Percentiles rank a stretch among this genome's conserved stretches.
These are phyloP conservation scores for Mycocentrospora acerina DNA, from an alignment of 2,329 filamentous ascomycete genomes.

Conservation along the genomic window DNA sequence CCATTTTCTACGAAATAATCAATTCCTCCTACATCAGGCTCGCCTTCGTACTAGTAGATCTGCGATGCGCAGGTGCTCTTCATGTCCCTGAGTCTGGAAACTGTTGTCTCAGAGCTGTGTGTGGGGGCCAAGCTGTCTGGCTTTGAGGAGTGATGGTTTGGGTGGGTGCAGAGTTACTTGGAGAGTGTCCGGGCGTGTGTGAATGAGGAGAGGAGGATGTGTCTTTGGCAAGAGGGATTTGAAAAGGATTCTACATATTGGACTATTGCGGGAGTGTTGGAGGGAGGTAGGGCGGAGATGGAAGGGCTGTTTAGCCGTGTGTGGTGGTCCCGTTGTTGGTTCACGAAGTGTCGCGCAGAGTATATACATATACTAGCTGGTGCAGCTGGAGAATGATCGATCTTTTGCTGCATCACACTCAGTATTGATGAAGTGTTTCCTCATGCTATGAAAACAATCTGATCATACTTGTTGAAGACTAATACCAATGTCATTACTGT, in stretches of 20 bases:
- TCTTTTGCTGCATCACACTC: too few relatives aligned
- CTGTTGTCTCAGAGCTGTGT: slow-evolving; percentile 64
- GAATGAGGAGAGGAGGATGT: slow-evolving; percentile 39
- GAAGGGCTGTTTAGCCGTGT: background rate
- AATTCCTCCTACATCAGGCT: slow-evolving; percentile 60
- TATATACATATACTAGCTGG: too few relatives aligned
- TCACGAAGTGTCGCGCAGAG: too few relatives aligned
- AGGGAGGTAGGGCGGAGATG: slow-evolving; percentile 3
- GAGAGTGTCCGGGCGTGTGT: slow-evolving; percentile 40
- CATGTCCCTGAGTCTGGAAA: slow-evolving; percentile 55
- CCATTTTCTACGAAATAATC: slow-evolving; percentile 58
- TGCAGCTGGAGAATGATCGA: too few relatives aligned
- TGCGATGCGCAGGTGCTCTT: slow-evolving; percentile 54
- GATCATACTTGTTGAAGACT: too few relatives aligned
- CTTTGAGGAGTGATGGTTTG: slow-evolving; percentile 41
- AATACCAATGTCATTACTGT: too few relatives aligned
- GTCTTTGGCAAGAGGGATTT: slow-evolving; percentile 32
- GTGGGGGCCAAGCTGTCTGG: slow-evolving; percentile 54
- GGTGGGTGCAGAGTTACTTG: slow-evolving; percentile 54
- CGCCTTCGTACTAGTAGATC: slow-evolving; percentile 49
- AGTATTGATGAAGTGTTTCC: too few relatives aligned
- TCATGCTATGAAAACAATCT: too few relatives aligned
- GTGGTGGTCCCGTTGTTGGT: too few relatives aligned
- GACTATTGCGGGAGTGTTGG: slow-evolving; percentile 31
- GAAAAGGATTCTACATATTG: slow-evolving; percentile 41